Conservation (phyloP, 1,139 yeast species). For the Torulaspora pretoriensis region DNA sequence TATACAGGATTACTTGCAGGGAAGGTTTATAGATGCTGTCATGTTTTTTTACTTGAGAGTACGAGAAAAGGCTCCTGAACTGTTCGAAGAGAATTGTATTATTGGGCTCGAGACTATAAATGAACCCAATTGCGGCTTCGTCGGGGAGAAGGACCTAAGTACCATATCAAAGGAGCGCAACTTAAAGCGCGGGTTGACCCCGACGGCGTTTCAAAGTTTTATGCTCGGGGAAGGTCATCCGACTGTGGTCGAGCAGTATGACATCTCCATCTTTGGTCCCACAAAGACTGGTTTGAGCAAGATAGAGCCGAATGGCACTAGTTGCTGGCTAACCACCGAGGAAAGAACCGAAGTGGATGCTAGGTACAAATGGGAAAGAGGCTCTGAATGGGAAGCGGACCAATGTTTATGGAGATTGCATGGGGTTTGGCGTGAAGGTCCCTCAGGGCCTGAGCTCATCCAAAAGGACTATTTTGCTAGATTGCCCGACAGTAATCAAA, state of each 20-base stretch:
- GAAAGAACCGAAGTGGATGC: constrained; percentile 47
- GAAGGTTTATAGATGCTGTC: constrained; percentile 56
- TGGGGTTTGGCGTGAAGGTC: constrained; percentile 62
- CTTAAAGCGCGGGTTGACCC: constrained; percentile 61
- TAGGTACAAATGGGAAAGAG: constrained; percentile 68
- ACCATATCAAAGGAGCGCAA: constrained; percentile 51
- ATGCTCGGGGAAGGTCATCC: constrained; percentile 69
- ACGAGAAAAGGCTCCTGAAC: constrained; percentile 45
- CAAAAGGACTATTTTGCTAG: constrained; percentile 47
- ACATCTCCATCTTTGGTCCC: constrained; percentile 70
- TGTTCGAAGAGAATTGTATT: constrained; percentile 48
- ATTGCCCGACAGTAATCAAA: constrained; percentile 34
- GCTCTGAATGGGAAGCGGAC: constrained; percentile 62
- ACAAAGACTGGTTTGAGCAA: constrained; percentile 50
- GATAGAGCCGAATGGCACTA: constrained; percentile 63
- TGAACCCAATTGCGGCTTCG: constrained; percentile 73
- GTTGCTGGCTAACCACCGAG: constrained; percentile 57
- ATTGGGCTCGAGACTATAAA: constrained; percentile 84
- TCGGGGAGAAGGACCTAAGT: constrained; percentile 50
- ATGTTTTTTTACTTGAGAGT: constrained; percentile 52
- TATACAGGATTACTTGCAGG: constrained; percentile 73
- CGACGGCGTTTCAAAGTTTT: constrained; percentile 58
- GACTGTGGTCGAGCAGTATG: constrained; percentile 60
- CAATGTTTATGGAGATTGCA: constrained; percentile 74
- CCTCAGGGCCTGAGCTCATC: constrained; percentile 38